Evolutionary conservation across 2,329 filamentous ascomycete species (phyloP).

Genomic region (Exophiala spinifera): DNA sequence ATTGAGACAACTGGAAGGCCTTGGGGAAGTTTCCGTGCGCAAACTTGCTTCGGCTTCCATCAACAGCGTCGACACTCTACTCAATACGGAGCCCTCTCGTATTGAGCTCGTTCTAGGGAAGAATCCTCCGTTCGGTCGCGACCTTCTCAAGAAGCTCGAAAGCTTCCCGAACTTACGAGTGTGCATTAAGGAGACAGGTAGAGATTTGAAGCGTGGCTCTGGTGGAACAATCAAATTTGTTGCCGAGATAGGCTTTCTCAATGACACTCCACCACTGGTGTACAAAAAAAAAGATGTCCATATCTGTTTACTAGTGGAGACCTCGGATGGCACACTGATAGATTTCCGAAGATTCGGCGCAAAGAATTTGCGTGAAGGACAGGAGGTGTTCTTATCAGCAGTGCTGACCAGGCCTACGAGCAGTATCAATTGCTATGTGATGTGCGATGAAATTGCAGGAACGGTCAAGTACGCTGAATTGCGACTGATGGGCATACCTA

Average conservation of each 20-base stretch:
- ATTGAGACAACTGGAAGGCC: conserved; percentile 74
- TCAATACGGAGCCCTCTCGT: conserved; percentile 61
- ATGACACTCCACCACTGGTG: conserved; percentile 56
- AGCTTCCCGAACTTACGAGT: conserved; percentile 69
- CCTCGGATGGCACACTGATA: conserved; percentile 63
- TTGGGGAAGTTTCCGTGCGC: conserved; percentile 72
- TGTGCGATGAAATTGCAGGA: conserved; percentile 79
- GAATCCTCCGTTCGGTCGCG: conserved; percentile 78
- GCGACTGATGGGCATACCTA: conserved; percentile 46
- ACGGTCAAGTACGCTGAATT: conserved; percentile 55
- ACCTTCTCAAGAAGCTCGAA: conserved; percentile 61
- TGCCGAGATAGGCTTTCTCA: conserved; percentile 68
- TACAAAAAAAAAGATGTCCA: conserved; percentile 67
- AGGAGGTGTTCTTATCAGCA: conserved; percentile 60
- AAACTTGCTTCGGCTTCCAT: conserved; percentile 72
- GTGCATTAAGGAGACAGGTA: conserved; percentile 50
- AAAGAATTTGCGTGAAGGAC: conserved; percentile 60
- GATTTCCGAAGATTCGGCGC: conserved; percentile 67
- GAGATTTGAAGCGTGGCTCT: conserved; percentile 38
- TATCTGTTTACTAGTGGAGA: conserved; percentile 71
- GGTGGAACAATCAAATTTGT: conserved; percentile 60
- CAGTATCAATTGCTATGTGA: conserved; percentile 64
- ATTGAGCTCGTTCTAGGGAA: conserved; percentile 75
- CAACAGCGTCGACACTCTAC: conserved; percentile 67
- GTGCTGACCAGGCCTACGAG: conserved; percentile 55